Evolutionary conservation across 2,329 filamentous ascomycete species (phyloP).

Genomic region (Dothistroma septosporum): DNA sequence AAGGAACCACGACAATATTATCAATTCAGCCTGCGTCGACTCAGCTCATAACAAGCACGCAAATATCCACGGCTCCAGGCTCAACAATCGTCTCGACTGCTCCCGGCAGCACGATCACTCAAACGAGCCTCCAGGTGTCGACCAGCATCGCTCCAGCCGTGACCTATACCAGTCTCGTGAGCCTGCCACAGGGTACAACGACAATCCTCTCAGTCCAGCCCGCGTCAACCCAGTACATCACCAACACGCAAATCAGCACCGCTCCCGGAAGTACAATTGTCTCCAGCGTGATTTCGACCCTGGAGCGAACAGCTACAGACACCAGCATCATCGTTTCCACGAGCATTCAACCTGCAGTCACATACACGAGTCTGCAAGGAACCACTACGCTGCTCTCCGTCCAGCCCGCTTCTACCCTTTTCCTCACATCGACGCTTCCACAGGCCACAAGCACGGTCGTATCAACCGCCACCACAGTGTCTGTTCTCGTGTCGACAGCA

Average conservation of each 20-base stretch:
- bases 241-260: background rate
- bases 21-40: conserved; percentile 1
- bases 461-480: background rate
- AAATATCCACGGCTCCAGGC: background rate
- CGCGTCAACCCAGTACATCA: background rate
- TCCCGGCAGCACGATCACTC: background rate
- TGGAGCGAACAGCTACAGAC: background rate
- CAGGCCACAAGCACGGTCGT: background rate
- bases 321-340: background rate
- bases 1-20: background rate
- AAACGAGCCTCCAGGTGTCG: background rate
- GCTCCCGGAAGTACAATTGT: background rate
- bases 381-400: background rate
- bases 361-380: background rate
- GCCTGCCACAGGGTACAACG: background rate
- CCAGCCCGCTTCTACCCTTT: background rate
- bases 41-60: background rate
- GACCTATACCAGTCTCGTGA: background rate
- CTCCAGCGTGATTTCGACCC: background rate
- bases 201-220: background rate
- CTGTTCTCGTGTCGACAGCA: background rate
- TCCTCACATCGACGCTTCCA: background rate
- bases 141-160: background rate
- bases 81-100: background rate
- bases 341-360: background rate